Percentiles rank a stretch among this genome's conserved stretches.
Evolutionary conservation across 164 flowering plant species (phyloP).

Genomic region (Magnolia changhungtana): DNA sequence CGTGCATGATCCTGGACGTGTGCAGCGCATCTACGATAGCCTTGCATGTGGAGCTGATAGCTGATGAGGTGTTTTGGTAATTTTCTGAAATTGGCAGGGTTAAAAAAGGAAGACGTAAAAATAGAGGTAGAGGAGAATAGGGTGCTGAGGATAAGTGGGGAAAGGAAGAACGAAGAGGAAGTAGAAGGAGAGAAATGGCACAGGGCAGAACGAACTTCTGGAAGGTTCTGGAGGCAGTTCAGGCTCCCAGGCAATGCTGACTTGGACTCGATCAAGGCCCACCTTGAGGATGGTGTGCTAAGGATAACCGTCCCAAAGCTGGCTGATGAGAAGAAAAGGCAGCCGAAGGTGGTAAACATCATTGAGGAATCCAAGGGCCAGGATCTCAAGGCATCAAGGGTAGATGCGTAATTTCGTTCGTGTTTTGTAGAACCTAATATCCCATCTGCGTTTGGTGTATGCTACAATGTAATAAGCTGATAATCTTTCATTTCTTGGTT

Average conservation of each 20-base stretch:
- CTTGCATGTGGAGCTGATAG: no score
- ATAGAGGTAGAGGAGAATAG: slow-evolving; percentile 51
- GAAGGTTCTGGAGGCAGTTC: slow-evolving; percentile 53
- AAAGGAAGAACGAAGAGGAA: slow-evolving; percentile 29
- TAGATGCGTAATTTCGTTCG: neutral
- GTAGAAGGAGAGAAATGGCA: slow-evolving; percentile 45
- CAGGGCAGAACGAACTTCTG: slow-evolving; percentile 35
- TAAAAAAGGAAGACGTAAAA: slow-evolving; percentile 45
- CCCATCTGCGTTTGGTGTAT: neutral
- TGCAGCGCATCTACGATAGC: no score
- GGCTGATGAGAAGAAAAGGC: slow-evolving; percentile 32
- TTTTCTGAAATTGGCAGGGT: slow-evolving; percentile 17
- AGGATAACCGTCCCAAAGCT: slow-evolving; percentile 37
- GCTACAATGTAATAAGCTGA: neutral
- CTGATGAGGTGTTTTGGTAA: no score
- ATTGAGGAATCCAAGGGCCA: slow-evolving; percentile 14
- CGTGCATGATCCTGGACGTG: no score
- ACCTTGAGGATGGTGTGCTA: slow-evolving; percentile 46
- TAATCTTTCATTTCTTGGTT: no score
- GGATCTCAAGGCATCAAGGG: slow-evolving; percentile 12
- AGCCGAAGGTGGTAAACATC: slow-evolving; percentile 28
- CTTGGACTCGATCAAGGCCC: slow-evolving; percentile 37
- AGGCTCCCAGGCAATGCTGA: slow-evolving; percentile 40
- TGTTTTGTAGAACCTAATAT: neutral
- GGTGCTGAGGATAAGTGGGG: slow-evolving; percentile 48